Conservation (phyloP, 176 grass and related monocot genomes). For the Guadua angustifolia region DNA sequence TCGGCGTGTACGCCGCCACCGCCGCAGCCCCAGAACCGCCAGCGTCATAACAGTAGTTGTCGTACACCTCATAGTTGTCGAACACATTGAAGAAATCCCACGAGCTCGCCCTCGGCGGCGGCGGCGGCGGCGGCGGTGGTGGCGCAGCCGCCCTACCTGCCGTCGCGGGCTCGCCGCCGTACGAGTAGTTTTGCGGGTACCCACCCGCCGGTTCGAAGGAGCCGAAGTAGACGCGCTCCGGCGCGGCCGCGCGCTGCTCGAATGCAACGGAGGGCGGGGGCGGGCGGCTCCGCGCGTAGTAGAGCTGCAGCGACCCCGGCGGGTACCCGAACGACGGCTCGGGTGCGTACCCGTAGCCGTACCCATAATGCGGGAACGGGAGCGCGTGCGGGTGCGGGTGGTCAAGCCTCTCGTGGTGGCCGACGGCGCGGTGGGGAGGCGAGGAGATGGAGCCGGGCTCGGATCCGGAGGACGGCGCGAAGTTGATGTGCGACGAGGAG, state of each 20-base stretch:
- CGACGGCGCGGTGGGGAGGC: constrained; percentile 23
- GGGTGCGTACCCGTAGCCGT: constrained; percentile 35
- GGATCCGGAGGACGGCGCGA: constrained; percentile 58
- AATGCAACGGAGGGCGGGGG: constrained; percentile 65
- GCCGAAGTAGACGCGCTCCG: constrained; percentile 61
- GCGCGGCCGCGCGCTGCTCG: constrained; percentile 44
- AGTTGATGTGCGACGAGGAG: constrained; percentile 54
- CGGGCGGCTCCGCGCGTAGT: constrained; percentile 76
- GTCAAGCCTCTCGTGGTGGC: neutral
- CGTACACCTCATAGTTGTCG: constrained; percentile 57
- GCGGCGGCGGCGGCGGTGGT: constrained; percentile 58
- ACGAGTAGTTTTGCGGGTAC: constrained; percentile 40
- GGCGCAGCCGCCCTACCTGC: neutral
- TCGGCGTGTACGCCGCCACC: constrained; percentile 54
- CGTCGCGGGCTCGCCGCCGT: constrained; percentile 31
- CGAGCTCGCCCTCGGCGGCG: constrained; percentile 69
- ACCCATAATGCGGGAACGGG: constrained; percentile 40
- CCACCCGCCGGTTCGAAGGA: constrained; percentile 41
- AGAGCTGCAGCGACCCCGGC: constrained; percentile 51
- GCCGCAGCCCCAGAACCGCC: neutral
- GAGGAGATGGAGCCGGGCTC: constrained; percentile 60
- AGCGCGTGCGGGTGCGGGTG: neutral
- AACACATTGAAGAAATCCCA: constrained; percentile 97
- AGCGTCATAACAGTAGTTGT: constrained; percentile 52
- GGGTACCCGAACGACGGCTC: constrained; percentile 47